A percentile compares a stretch with the other conserved stretches of the same genome.
These are phyloP conservation scores for Mrakia blollopis DNA, from an alignment of 768 basidiomycete species.

Conservation along the genomic window DNA sequence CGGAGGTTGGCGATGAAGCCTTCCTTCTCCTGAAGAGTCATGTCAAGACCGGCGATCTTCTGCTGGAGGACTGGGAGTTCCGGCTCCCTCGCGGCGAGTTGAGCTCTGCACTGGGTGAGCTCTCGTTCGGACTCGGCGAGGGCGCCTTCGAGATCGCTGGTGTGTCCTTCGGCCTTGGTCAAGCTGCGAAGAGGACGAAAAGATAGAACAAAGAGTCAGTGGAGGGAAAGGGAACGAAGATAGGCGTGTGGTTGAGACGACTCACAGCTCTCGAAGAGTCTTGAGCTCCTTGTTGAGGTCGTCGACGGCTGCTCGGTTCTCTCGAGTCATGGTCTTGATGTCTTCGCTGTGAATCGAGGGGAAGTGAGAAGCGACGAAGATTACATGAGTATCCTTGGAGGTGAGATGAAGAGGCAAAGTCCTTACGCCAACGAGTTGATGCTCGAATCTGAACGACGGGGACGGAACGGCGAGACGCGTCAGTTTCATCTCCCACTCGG, in stretches of 20 bases:
- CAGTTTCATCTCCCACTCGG: neutral
- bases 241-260: too few species aligned
- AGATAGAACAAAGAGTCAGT: neutral
- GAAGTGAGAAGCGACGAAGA: neutral
- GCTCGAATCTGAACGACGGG: neutral
- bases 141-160: neutral
- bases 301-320: neutral
- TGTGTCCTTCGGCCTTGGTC: neutral
- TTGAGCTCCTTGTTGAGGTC: neutral
- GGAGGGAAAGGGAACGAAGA: neutral
- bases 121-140: neutral
- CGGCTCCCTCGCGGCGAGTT: neutral
- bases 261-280: neutral
- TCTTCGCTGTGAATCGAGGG: neutral
- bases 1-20: neutral
- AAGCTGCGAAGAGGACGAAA: neutral
- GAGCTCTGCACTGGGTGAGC: too few species aligned
- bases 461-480: neutral
- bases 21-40: neutral
- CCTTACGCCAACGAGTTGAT: neutral
- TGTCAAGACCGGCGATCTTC: neutral
- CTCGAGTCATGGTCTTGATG: neutral
- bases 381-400: too few species aligned
- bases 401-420: neutral
- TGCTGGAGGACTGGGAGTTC: slow-evolving; percentile 4